These are phyloP conservation scores for Paramecium biaurelia DNA, from an alignment of 73 alveolate genomes.

Conservation along the genomic window DNA sequence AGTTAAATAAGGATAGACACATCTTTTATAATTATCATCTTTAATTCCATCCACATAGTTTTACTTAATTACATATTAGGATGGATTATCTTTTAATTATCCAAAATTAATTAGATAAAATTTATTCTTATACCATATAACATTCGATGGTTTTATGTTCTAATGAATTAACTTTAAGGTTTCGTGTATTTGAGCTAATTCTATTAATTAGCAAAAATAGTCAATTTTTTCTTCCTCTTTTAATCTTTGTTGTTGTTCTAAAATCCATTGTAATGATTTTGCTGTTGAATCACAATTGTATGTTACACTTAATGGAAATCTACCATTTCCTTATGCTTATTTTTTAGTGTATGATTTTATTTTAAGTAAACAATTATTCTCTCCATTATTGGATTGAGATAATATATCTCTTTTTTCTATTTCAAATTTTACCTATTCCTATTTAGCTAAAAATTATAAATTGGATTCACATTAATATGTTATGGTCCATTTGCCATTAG, in stretches of 20 bases:
- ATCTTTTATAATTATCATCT: background rate
- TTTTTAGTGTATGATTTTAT: no score
- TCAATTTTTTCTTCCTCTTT: background rate
- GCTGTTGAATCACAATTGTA: background rate
- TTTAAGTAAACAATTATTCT: no score
- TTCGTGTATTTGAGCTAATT: background rate
- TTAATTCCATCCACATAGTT: background rate
- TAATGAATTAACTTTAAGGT: background rate
- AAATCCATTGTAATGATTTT: background rate
- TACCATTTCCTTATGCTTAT: background rate
- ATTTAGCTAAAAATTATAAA: no score
- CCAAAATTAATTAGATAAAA: background rate
- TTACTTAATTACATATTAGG: background rate
- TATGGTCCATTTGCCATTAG: no score
- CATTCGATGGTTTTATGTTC: background rate
- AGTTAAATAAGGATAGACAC: background rate
- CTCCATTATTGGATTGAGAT: no score
- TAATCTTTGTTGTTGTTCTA: no score
- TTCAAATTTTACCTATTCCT: no score
- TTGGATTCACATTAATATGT: no score
- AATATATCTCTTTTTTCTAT: no score
- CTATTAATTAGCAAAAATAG: background rate
- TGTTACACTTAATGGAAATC: background rate
- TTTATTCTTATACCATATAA: background rate
- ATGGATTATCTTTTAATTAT: background rate